phyloP scores from a whole-genome alignment of 345 rosid species.

The Eucalyptus pumila region DNA sequence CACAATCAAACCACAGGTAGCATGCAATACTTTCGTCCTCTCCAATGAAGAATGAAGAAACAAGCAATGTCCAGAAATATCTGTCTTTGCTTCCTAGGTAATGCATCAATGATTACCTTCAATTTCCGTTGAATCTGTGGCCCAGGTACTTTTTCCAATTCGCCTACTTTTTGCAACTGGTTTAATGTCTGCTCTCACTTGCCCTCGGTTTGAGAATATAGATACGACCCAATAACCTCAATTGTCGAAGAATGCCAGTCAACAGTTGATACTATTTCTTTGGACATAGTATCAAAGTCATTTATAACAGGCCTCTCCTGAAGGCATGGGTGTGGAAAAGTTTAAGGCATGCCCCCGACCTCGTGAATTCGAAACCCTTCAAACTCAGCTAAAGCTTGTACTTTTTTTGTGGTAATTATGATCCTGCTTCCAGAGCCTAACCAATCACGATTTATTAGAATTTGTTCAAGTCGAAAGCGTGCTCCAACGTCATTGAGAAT shows the following conservation, averaged over 20 bases:
- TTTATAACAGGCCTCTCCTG: not conserved
- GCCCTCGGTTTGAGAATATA: not conserved
- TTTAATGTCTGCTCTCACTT: not conserved
- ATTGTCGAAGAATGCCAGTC: not conserved
- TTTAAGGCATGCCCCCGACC: not conserved
- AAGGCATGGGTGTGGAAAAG: not conserved
- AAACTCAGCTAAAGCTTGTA: too few relatives aligned
- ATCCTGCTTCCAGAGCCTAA: too few relatives aligned
- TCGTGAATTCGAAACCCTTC: not conserved
- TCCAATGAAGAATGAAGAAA: not conserved
- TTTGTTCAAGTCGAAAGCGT: too few relatives aligned
- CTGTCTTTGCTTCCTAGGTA: not conserved
- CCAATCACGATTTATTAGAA: too few relatives aligned
- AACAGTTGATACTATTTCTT: not conserved
- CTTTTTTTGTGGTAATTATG: too few relatives aligned
- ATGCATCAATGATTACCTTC: not conserved
- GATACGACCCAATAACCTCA: not conserved
- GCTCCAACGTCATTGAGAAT: too few relatives aligned
- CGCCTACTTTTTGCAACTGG: too few relatives aligned
- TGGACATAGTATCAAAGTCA: not conserved
- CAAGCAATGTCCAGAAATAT: not conserved
- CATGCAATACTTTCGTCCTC: not conserved
- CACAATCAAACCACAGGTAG: not conserved
- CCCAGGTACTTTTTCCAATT: not conserved
- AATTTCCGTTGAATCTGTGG: not conserved